Percentiles rank a stretch among this genome's conserved stretches.
Conservation (phyloP, 2,329 filamentous ascomycete species). For the Didymella segeticola region DNA sequence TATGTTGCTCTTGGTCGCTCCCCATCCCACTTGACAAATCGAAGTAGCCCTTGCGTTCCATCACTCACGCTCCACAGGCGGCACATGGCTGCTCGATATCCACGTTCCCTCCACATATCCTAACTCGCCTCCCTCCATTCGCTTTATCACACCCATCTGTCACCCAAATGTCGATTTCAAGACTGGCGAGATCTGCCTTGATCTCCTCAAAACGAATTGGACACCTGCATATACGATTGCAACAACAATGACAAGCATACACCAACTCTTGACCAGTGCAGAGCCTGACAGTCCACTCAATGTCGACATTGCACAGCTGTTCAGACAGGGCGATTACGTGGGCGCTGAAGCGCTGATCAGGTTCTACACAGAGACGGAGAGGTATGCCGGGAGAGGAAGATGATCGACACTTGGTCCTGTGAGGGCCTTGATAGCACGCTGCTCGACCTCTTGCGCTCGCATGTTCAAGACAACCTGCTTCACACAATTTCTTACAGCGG, state of each 20-base stretch:
- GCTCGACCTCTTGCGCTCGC: no score
- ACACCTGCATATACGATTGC: constrained; percentile 84
- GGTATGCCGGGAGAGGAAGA: constrained; percentile 41
- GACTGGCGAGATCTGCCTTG: constrained; percentile 92
- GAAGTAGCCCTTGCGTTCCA: no score
- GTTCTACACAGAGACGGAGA: constrained; percentile 69
- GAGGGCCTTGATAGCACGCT: no score
- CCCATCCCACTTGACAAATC: neutral
- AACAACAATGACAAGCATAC: constrained; percentile 74
- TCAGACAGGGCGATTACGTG: constrained; percentile 71
- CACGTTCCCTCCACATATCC: constrained; percentile 80
- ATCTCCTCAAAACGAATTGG: constrained; percentile 80
- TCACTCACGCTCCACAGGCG: constrained; percentile 55
- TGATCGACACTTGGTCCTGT: neutral
- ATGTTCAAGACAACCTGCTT: no score
- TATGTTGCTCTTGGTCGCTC: constrained; percentile 32
- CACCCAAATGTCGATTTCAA: constrained; percentile 53
- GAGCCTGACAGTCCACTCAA: constrained; percentile 79
- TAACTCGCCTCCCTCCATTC: constrained; percentile 75
- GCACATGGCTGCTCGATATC: constrained; percentile 84
- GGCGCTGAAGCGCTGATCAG: constrained; percentile 74
- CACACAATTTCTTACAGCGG: neutral
- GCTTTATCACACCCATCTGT: constrained; percentile 68
- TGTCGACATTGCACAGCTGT: constrained; percentile 75
- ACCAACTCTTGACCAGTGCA: constrained; percentile 71